A percentile compares a stretch with the other conserved stretches of the same genome.
Conservation (phyloP, 2,329 filamentous ascomycete species). For the Ophiocordyceps camponoti-floridani region DNA sequence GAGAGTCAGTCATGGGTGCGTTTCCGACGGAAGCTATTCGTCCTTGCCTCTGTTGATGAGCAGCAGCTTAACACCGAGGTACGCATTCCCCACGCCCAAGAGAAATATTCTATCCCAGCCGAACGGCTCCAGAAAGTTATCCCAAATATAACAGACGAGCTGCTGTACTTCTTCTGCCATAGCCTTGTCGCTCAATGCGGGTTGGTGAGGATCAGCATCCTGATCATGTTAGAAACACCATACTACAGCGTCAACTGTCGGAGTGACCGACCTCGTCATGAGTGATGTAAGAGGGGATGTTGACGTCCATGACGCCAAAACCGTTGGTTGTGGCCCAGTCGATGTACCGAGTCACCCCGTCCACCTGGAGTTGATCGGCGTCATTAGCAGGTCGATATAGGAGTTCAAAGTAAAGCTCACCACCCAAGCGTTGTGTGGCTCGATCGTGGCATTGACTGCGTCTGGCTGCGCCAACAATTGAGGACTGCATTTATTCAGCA, state of each 20-base stretch:
- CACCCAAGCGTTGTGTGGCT: slow-evolving; percentile 75
- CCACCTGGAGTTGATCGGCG: slow-evolving; percentile 38
- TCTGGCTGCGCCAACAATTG: slow-evolving; percentile 51
- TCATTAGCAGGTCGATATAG: not conserved
- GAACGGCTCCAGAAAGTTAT: slow-evolving; percentile 81
- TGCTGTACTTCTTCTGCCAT: slow-evolving; percentile 48
- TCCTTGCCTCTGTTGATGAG: slow-evolving; percentile 55
- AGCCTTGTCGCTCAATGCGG: slow-evolving; percentile 23
- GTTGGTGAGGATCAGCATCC: slow-evolving; percentile 30
- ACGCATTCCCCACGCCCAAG: slow-evolving; percentile 79
- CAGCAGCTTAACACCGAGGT: slow-evolving; percentile 65
- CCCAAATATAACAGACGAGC: slow-evolving; percentile 78
- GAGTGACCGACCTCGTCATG: slow-evolving; percentile 31
- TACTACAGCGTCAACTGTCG: not conserved
- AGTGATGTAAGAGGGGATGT: slow-evolving; percentile 64
- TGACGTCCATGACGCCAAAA: slow-evolving; percentile 81
- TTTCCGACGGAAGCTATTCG: not conserved
- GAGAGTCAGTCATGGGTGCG: slow-evolving; percentile 4
- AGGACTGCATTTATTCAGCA: slow-evolving; percentile 23
- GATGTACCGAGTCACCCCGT: slow-evolving; percentile 64
- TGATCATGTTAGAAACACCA: slow-evolving; percentile 6
- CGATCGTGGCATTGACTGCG: slow-evolving; percentile 51
- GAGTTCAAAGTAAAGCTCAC: slow-evolving; percentile 31
- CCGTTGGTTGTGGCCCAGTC: slow-evolving; percentile 62
- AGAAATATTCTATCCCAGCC: slow-evolving; percentile 60